These are phyloP conservation scores for Phaeosphaeria sp. DNA, from an alignment of 2,329 filamentous ascomycete species.

Conservation along the genomic window DNA sequence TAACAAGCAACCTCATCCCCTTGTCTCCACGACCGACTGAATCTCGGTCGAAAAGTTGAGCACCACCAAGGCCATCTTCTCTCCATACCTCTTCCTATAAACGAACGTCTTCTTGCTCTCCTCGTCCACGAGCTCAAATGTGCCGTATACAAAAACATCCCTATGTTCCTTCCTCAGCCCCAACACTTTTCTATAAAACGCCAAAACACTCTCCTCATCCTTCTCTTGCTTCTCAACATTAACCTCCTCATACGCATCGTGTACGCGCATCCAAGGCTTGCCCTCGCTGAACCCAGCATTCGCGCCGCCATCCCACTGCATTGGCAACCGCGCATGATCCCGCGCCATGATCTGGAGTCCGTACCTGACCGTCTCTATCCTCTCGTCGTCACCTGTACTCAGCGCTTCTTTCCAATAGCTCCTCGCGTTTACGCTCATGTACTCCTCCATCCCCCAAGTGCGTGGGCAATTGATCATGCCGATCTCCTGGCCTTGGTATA, in stretches of 20 bases:
- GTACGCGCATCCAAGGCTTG: slow-evolving; percentile 74
- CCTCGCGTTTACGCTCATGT: slow-evolving; percentile 68
- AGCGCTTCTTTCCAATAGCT: slow-evolving; percentile 52
- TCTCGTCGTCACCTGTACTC: slow-evolving; percentile 28
- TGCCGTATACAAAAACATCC: slow-evolving; percentile 72
- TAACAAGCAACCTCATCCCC: slow-evolving; percentile 54
- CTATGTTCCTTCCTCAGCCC: slow-evolving; percentile 65
- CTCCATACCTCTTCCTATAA: slow-evolving; percentile 45
- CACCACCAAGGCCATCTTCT: slow-evolving; percentile 43
- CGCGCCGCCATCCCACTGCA: slow-evolving; percentile 70
- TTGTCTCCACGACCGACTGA: slow-evolving; percentile 15
- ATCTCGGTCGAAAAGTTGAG: slow-evolving; percentile 47
- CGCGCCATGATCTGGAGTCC: slow-evolving; percentile 67
- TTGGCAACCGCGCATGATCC: slow-evolving; percentile 74
- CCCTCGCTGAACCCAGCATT: slow-evolving; percentile 71
- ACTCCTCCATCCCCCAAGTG: slow-evolving; percentile 61
- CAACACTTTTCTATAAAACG: slow-evolving; percentile 69
- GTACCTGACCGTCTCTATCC: slow-evolving; percentile 45
- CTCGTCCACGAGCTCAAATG: slow-evolving; percentile 63
- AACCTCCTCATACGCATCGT: slow-evolving; percentile 64
- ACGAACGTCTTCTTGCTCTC: slow-evolving; percentile 63
- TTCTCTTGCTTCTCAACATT: slow-evolving; percentile 66
- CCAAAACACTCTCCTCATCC: slow-evolving; percentile 61
- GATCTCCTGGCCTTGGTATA: slow-evolving; percentile 69
- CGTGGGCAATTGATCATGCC: slow-evolving; percentile 64